Evolutionary conservation across 2,329 filamentous ascomycete species (phyloP), one percentile per base, ranked within the genome.

Genomic region (Didymella arachidicola): DNA sequence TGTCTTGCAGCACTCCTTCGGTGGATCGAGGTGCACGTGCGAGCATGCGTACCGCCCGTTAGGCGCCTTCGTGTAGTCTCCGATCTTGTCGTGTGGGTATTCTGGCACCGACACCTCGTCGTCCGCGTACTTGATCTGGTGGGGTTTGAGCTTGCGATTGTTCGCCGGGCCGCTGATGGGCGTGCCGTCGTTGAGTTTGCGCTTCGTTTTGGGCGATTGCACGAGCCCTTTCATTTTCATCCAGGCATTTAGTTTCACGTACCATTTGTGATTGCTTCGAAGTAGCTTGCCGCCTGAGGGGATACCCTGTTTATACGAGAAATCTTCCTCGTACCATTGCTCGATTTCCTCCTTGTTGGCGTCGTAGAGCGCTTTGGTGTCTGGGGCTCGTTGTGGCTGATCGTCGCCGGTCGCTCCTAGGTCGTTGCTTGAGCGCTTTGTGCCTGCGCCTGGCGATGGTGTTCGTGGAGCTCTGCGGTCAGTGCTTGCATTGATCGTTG

Each of bases 321-420:
- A 30, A 0, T 53, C 10, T 25, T 25, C 3, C 14, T 58, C 55
- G 49, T 58, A 53, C 48, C 55, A 58, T 1, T 16, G 14, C 12
- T 58, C 29, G 6, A 53, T 53, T 12, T 53, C 49, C 4, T n/a
- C 7, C 34, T 53, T 53, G n/a, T 58, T 36, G 0, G 32, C 16
- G 0, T 47, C 22, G 22, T 57, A 57, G 1, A 42, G 27, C 14
- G 42, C 36, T 11, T 19, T 36, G 2, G 42, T 12, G 25, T 57
- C 48, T 5, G 25, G 6, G 34, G 39, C 30, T 11, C 27, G 29
- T 2, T 38, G 6, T 1, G 11, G 8, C 2, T 19, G 12, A 2
- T 16, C n/a, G 19, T 29, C n/a, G 10, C 7, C 19, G 2, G 11
- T 29, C 6, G 14, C 7, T 19, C 34, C 25, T 7, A 54, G 18